phyloP scores from a whole-genome alignment of 805 yeast species.

The Danielia oregonensis region DNA sequence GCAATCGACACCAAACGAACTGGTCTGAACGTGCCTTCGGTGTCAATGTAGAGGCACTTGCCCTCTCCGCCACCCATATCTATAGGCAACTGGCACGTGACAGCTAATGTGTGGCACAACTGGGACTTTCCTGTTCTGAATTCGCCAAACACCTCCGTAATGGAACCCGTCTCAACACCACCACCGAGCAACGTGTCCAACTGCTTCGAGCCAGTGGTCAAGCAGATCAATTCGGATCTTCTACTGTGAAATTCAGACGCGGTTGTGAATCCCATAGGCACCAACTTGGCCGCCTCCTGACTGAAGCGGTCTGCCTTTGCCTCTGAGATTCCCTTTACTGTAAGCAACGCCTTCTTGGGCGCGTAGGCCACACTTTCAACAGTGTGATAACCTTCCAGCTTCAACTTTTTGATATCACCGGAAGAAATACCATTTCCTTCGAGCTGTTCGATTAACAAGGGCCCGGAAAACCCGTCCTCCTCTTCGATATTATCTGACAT shows the following conservation, averaged over 20 bases:
- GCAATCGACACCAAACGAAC: conserved; percentile 86
- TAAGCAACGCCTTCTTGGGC: conserved; percentile 72
- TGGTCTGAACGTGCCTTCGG: conserved; percentile 97
- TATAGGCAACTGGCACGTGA: conserved; percentile 92
- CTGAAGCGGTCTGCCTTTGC: conserved; percentile 87
- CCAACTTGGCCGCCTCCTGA: conserved; percentile 78
- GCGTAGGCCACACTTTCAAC: conserved; percentile 93
- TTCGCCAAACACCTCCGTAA: conserved; percentile 95
- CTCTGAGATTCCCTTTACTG: conserved; percentile 90
- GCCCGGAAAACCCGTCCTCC: conserved; percentile 55
- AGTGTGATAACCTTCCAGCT: conserved; percentile 82
- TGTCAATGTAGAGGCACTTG: conserved; percentile 90
- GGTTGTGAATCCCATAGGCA: conserved; percentile 96
- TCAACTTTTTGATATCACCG: conserved; percentile 73
- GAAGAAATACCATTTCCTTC: conserved; percentile 85
- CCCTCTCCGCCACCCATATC: conserved; percentile 99
- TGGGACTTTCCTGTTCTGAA: conserved; percentile 98
- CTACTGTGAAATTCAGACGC: conserved; percentile 92
- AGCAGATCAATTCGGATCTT: conserved; percentile 83
- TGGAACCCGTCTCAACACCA: conserved; percentile 95
- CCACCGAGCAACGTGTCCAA: conserved; percentile 92
- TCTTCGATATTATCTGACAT: conserved; percentile 24
- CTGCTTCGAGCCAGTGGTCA: conserved; percentile 94
- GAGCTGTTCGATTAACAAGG: conserved; percentile 49
- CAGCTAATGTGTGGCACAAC: conserved; percentile 93